phyloP scores from a whole-genome alignment of 2,329 filamentous ascomycete genomes.

The Fragosphaeria purpurea region DNA sequence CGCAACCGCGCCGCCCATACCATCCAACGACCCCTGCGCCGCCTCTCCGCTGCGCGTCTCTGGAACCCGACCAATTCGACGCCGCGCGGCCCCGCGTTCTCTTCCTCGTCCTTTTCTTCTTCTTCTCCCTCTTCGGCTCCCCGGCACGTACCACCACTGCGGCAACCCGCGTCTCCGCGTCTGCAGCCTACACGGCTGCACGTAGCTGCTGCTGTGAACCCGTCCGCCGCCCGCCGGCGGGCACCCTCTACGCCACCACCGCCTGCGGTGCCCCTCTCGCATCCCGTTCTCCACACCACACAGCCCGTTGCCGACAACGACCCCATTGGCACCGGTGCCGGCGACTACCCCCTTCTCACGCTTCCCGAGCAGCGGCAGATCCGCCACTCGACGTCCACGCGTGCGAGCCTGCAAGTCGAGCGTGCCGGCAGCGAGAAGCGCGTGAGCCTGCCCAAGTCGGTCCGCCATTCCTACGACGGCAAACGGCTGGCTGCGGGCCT shows the following conservation, averaged over 20 bases:
- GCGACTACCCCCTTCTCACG: slow-evolving; percentile 41
- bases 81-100: slow-evolving; percentile 27
- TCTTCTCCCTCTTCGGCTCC: not conserved
- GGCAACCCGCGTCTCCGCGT: not conserved
- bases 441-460: slow-evolving; percentile 42
- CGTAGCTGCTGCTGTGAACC: not conserved
- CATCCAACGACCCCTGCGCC: slow-evolving; percentile 22
- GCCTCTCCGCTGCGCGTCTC: slow-evolving; percentile 39
- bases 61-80: slow-evolving; percentile 55
- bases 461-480: slow-evolving; percentile 45
- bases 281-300: slow-evolving; percentile 23
- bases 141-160: not conserved
- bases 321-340: slow-evolving; percentile 27
- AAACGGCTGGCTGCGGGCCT: slow-evolving; percentile 21
- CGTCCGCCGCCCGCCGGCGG: slow-evolving; percentile 25
- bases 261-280: slow-evolving; percentile 39
- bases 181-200: slow-evolving; percentile 4
- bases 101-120: slow-evolving; percentile 12
- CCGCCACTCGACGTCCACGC: slow-evolving; percentile 31
- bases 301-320: slow-evolving; percentile 30
- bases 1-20: slow-evolving; percentile 28
- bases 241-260: slow-evolving; percentile 45
- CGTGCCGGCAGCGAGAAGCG: slow-evolving; percentile 35
- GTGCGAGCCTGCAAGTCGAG: slow-evolving; percentile 43
- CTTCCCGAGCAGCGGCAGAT: slow-evolving; percentile 40